Evolutionary conservation across 352 stramenopile species (phyloP).

Genomic region (Globisporangium cederbergense): DNA sequence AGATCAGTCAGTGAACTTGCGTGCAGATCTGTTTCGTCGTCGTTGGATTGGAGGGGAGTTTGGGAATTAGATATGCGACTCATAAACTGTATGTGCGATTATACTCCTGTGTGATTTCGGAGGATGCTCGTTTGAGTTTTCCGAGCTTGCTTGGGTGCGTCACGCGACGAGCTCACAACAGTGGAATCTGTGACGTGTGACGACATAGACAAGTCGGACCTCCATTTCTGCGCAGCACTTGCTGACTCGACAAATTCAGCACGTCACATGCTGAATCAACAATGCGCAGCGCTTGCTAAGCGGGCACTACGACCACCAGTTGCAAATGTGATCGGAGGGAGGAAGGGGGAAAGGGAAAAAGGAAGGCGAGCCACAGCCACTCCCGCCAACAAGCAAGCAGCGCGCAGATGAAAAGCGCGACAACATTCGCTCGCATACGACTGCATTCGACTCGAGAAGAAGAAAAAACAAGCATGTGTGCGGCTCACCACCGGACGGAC

Average conservation of each 20-base stretch:
- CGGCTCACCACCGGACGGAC: too few species aligned
- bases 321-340: background rate
- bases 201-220: background rate
- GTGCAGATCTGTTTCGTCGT: background rate
- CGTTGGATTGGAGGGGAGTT: background rate
- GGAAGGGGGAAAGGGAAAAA: background rate
- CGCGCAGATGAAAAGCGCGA: background rate
- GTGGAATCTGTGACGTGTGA: conserved; percentile 12
- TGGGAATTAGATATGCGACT: background rate
- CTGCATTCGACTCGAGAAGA: background rate
- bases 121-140: background rate
- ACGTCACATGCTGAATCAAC: conserved; percentile 11
- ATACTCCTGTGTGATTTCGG: background rate
- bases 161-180: conserved; percentile 8
- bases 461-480: too few species aligned
- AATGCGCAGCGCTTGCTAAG: conserved; percentile 10
- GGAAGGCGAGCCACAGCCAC: background rate
- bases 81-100: background rate
- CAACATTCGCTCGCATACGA: background rate
- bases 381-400: background rate
- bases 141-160: conserved; percentile 1
- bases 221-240: background rate
- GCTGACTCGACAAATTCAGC: background rate
- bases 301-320: background rate
- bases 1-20: background rate